Percentiles rank a stretch among this genome's conserved stretches.
Evolutionary conservation across 495 filamentous ascomycete genomes (phyloP).

Genomic region (Alectoria sarmentosa): DNA sequence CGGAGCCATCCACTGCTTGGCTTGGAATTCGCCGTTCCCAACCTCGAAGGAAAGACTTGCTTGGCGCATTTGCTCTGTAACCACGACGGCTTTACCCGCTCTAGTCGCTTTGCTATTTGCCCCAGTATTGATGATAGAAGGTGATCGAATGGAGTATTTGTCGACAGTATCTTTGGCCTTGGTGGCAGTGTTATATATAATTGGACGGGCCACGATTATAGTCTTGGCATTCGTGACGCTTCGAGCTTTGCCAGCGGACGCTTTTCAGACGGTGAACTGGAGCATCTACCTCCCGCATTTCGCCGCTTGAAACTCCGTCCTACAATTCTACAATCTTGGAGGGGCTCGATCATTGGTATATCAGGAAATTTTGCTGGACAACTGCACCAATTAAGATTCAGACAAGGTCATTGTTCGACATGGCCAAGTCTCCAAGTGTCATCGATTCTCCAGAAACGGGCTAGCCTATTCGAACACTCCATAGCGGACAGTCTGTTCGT

Average conservation of each 20-base stretch:
- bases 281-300: constrained; percentile 19
- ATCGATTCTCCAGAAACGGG: too few relatives aligned
- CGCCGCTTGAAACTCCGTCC: neutral
- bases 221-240: constrained; percentile 19
- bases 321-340: too few relatives aligned
- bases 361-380: too few relatives aligned
- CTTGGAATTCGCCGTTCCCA: constrained; percentile 24
- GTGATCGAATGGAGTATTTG: too few relatives aligned
- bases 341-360: too few relatives aligned
- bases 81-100: constrained; percentile 13
- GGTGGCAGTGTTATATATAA: neutral
- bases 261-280: constrained; percentile 18
- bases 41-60: constrained; percentile 15
- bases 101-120: neutral
- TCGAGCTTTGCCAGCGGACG: constrained; percentile 16
- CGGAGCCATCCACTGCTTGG: constrained; percentile 26
- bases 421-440: too few relatives aligned
- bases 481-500: too few relatives aligned
- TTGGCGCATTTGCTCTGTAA: constrained; percentile 19
- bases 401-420: too few relatives aligned
- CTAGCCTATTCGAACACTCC: too few relatives aligned
- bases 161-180: neutral
- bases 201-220: constrained; percentile 16
- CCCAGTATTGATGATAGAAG: neutral
- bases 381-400: too few relatives aligned